Base-by-base conservation (phyloP, 768 basidiomycete species). In the Rubroboletus pulcherrimus region DNA sequence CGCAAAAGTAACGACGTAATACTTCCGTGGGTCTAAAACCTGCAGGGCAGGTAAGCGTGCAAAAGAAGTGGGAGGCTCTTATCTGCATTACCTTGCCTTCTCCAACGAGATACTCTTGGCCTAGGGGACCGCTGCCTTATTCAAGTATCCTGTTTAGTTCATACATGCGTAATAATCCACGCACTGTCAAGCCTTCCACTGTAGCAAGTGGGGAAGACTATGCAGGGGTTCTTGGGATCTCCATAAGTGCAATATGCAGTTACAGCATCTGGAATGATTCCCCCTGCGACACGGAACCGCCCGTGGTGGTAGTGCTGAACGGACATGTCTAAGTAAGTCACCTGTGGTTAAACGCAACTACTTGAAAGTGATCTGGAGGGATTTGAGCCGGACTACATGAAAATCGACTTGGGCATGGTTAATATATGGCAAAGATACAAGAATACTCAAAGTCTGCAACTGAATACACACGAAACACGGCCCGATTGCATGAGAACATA, bases 211-310 rank as follows among this genome's bases (percentile, higher is more conserved):
- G 82, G 82, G 63, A 81, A 83, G 15, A 84, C 79, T 33, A 83
- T 75, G 62, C 81, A 84, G 4, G 83, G 83, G 45, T 81, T 83
- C 17, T 65, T 63, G 2, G 76, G 73, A 58, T 80, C 67, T 15
- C 83, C 83, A 56, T 81, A 83, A 0, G 81, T 82, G 49, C 80
- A 72, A 61, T 80, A 84, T 19, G 83, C 82, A n/a, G 83, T 84
- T 26, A 82, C 62, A 7, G 83, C 82, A 54, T 82, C 75, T 4
- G 83, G 81, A 19, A 84, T 65, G 4, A 79, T 68, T 12, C 83
- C 83, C 9, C 83, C 82, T 51, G 77, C 66, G 37, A 83, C 76
- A 17, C 63, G 71, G 62, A 83, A 78, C 24, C 81, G 77, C 7
- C 82, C 82, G 51, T 84, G 83, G 58, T 77, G 78, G 57, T 82